Evolutionary conservation across 2,329 filamentous ascomycete genomes (phyloP).

Genomic region (Chaetomium sp.): DNA sequence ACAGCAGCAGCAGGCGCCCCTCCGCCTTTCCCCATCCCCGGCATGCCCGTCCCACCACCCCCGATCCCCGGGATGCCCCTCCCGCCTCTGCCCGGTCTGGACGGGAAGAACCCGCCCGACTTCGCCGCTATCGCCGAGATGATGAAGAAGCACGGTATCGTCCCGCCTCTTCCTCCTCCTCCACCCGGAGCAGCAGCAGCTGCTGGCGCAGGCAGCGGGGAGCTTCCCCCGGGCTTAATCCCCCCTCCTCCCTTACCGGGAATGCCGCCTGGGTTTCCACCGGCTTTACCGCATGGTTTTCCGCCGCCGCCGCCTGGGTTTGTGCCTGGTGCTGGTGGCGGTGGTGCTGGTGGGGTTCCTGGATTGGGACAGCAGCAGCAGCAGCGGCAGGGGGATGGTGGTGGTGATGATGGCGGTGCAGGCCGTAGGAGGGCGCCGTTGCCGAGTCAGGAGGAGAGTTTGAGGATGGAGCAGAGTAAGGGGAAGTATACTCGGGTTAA

Average conservation of each 20-base stretch:
- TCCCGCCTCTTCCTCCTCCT: constrained; percentile 48
- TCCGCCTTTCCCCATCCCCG: constrained; percentile 44
- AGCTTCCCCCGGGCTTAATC: constrained; percentile 41
- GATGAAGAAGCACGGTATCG: constrained; percentile 59
- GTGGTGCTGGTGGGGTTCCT: background rate
- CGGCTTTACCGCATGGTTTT: constrained; percentile 30
- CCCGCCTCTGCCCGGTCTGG: constrained; percentile 20
- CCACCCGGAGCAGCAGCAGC: constrained; percentile 20
- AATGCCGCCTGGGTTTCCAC: constrained; percentile 32
- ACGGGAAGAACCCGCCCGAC: constrained; percentile 54
- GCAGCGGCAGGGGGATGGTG: background rate
- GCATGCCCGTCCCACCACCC: constrained; percentile 34
- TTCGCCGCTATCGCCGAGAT: constrained; percentile 56
- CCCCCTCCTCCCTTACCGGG: constrained; percentile 34
- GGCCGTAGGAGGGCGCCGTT: constrained; percentile 59
- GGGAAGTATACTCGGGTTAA: constrained; percentile 53
- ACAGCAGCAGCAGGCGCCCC: constrained; percentile 42
- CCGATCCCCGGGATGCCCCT: too few relatives aligned
- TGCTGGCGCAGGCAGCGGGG: constrained; percentile 22
- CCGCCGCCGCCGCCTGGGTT: constrained; percentile 30
- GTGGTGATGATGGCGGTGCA: constrained; percentile 24
- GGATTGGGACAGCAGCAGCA: background rate
- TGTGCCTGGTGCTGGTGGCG: background rate
- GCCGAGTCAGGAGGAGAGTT: constrained; percentile 76
- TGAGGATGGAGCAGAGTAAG: constrained; percentile 67